phyloP scores from a whole-genome alignment of 495 filamentous ascomycete species.

The Choiromyces venosus region DNA sequence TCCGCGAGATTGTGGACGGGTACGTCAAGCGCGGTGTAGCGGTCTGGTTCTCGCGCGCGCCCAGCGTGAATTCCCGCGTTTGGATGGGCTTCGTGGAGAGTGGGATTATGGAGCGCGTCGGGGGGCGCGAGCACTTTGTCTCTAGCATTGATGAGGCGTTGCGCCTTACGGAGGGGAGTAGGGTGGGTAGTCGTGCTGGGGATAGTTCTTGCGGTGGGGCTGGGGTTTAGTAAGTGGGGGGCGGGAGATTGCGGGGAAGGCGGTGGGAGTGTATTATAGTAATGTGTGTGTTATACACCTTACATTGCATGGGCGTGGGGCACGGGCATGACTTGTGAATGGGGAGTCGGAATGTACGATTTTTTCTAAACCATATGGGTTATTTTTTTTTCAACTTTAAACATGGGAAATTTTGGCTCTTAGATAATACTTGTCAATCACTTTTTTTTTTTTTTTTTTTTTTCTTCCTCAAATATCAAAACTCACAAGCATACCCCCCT shows the following conservation, averaged over 20 bases:
- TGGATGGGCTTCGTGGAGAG: slow-evolving; percentile 68
- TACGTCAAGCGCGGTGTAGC: slow-evolving; percentile 67
- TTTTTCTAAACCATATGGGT: neutral
- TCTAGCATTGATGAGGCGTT: slow-evolving; percentile 77
- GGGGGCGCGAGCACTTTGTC: slow-evolving; percentile 68
- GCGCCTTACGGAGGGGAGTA: slow-evolving; percentile 41
- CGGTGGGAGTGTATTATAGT: neutral
- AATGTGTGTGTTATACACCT: neutral
- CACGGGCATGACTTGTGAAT: too few relatives aligned
- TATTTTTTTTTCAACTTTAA: neutral
- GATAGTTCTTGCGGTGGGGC: too few relatives aligned
- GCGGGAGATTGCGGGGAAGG: too few relatives aligned
- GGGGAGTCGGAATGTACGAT: neutral
- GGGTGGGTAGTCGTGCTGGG: slow-evolving; percentile 11
- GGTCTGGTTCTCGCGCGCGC: slow-evolving; percentile 83
- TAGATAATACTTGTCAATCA: neutral
- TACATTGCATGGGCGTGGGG: too few relatives aligned
- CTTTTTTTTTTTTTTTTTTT: too few relatives aligned
- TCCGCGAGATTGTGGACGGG: slow-evolving; percentile 75
- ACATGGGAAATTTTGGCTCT: neutral
- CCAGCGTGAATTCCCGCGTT: slow-evolving; percentile 55
- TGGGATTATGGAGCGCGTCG: slow-evolving; percentile 76
- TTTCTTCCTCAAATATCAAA: neutral
- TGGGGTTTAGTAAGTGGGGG: slow-evolving; percentile 1
- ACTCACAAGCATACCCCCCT: neutral